Conservation (phyloP, 192 early-diverging fungal species). For the Coemansia sp. region DNA sequence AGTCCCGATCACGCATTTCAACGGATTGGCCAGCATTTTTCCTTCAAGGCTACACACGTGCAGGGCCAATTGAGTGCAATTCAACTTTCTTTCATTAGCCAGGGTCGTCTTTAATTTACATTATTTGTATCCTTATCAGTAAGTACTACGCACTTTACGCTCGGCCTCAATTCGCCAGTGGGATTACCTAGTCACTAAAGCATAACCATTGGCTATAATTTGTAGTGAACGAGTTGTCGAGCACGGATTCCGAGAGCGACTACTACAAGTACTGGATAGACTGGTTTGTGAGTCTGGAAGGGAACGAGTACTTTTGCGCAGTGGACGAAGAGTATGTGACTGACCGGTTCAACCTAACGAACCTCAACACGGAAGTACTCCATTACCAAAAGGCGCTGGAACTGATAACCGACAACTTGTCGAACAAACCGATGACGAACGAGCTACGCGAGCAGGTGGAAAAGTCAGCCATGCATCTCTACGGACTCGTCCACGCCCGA, state of each 20-base stretch:
- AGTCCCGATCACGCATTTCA: neutral
- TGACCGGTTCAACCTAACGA: slow-evolving; percentile 98
- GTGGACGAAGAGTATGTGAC: slow-evolving; percentile 98
- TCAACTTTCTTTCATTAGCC: neutral
- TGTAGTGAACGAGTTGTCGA: slow-evolving; percentile 52
- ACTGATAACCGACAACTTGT: slow-evolving; percentile 79
- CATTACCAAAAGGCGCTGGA: slow-evolving; percentile 91
- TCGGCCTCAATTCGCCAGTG: neutral
- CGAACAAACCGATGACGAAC: slow-evolving; percentile 54
- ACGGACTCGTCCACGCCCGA: slow-evolving; percentile 98
- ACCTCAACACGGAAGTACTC: slow-evolving; percentile 86
- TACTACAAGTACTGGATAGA: slow-evolving; percentile 85
- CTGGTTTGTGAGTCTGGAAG: slow-evolving; percentile 89
- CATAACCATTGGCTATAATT: neutral
- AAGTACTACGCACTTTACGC: neutral
- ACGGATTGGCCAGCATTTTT: neutral
- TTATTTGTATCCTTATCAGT: neutral
- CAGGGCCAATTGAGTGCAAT: neutral
- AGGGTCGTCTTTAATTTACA: neutral
- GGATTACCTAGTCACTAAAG: neutral
- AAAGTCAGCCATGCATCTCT: slow-evolving; percentile 87
- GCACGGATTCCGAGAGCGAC: slow-evolving; percentile 51
- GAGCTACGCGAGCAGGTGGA: slow-evolving; percentile 81
- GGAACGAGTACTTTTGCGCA: slow-evolving; percentile 98
- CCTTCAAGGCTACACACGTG: neutral